Conservation (phyloP, 768 basidiomycete genomes). For the Podaxis pistillaris region DNA sequence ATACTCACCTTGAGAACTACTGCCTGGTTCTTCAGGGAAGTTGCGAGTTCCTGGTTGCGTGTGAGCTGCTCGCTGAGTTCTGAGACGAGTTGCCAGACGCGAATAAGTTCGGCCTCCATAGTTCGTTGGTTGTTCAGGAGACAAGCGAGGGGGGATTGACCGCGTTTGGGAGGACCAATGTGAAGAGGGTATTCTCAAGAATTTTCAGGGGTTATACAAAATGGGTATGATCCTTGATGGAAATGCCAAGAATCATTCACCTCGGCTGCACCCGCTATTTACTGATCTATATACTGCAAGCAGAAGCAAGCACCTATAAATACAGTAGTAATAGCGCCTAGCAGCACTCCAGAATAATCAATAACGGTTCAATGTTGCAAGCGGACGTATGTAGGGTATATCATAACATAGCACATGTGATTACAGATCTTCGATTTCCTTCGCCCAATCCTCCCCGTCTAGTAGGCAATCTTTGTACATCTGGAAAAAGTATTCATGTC, state of each 20-base stretch:
- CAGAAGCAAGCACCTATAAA: neutral
- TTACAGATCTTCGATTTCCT: constrained; percentile 27
- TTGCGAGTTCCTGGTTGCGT: constrained; percentile 76
- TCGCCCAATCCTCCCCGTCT: constrained; percentile 30
- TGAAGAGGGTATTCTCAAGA: neutral
- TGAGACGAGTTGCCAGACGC: constrained; percentile 76
- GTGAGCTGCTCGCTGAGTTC: constrained; percentile 84
- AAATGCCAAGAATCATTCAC: neutral
- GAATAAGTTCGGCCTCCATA: constrained; percentile 70
- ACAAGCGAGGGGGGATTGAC: neutral
- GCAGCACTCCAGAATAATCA: neutral
- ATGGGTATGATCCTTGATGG: neutral
- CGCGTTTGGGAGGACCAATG: neutral
- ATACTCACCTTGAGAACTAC: constrained; percentile 66
- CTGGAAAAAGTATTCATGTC: constrained; percentile 14
- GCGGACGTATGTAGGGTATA: neutral
- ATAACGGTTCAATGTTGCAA: neutral
- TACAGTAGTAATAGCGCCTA: neutral
- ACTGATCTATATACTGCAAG: neutral
- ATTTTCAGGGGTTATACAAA: neutral
- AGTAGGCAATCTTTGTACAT: constrained; percentile 37
- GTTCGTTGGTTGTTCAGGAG: constrained; percentile 8
- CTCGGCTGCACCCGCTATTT: neutral
- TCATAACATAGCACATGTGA: neutral
- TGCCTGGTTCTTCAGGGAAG: constrained; percentile 65